Evolutionary conservation across 495 filamentous ascomycete species (phyloP), one percentile per base, ranked within the genome.

Genomic region (Extremus antarcticus): DNA sequence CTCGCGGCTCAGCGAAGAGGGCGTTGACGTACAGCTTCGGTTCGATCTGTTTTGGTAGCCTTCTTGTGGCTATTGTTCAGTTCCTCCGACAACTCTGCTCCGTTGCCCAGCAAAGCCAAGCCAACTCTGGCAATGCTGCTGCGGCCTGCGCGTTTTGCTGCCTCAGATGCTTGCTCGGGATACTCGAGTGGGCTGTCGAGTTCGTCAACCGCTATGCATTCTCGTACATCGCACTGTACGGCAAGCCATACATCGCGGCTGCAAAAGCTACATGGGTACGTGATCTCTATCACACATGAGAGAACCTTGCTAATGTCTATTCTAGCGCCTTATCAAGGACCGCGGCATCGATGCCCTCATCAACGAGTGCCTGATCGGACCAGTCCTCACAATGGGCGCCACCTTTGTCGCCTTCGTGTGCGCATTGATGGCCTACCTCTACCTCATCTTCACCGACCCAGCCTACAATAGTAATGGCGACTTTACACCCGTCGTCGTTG

Each of bases 11-110:
- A 3, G 78, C 91, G 50, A 79, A 79, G 54, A 78, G 89, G 40
- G 77, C 88, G 2, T 76, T 88, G 46, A 94, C 90, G 1, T 94
- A 91, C 70, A 90, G 85, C 39, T 96, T 95, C 61, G 90, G 91
- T 21, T 90, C 85, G 51, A 92, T 96, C 66, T 85, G 81, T 51
- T 75, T 95, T 23, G 90, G 91, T 1, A 91, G 86, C 49, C 59
- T 97, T 29, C 66, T 95, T 10, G 85, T 95, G 20, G 87, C 89
- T n/a, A 73, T 95, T 51, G 86, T 97, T 73, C 85, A 94, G 59
- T 79, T 85, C 61, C 66, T 95, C 10, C 74, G 86, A 10, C 89
- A 95, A 64, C 70, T 84, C 0, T 87, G 83, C 64, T 87, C 83
- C 0, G 73, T 90, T 17, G 87, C 83, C 2, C 82, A 82, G 63